Evolutionary conservation across 2,329 filamentous ascomycete species (phyloP).

Genomic region (Penicillium hordei): DNA sequence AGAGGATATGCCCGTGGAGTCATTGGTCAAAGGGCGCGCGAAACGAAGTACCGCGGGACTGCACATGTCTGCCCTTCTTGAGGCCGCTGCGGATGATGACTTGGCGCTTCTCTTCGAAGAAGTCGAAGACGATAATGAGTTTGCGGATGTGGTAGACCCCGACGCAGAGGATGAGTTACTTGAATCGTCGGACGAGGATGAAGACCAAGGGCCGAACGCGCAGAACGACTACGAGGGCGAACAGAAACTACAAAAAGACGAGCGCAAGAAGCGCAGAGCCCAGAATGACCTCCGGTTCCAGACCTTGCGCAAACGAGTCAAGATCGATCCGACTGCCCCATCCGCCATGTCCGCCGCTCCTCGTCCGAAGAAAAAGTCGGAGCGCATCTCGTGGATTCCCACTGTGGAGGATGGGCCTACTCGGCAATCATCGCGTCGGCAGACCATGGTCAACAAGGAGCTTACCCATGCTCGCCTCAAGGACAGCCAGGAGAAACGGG

Average conservation of each 20-base stretch:
- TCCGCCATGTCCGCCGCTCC: constrained; percentile 41
- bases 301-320: constrained; percentile 67
- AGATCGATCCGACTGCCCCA: constrained; percentile 60
- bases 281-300: constrained; percentile 66
- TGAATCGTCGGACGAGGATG: constrained; percentile 83
- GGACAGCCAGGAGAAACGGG: constrained; percentile 50
- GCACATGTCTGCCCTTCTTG: constrained; percentile 74
- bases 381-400: constrained; percentile 69
- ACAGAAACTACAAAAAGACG: constrained; percentile 76
- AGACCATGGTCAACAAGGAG: constrained; percentile 66
- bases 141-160: constrained; percentile 49
- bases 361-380: constrained; percentile 66
- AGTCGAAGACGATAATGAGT: constrained; percentile 72
- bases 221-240: constrained; percentile 75
- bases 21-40: constrained; percentile 52
- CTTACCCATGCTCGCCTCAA: constrained; percentile 51
- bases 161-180: constrained; percentile 73
- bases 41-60: constrained; percentile 82
- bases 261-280: constrained; percentile 78
- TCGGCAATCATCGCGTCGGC: constrained; percentile 61
- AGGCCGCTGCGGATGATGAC: constrained; percentile 71
- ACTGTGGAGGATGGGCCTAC: constrained; percentile 61
- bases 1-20: constrained; percentile 29
- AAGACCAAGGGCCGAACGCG: constrained; percentile 63
- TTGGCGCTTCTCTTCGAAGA: constrained; percentile 64